Base-by-base conservation (phyloP, 257 asterid genomes). In the Salvia miltiorrhiza region DNA sequence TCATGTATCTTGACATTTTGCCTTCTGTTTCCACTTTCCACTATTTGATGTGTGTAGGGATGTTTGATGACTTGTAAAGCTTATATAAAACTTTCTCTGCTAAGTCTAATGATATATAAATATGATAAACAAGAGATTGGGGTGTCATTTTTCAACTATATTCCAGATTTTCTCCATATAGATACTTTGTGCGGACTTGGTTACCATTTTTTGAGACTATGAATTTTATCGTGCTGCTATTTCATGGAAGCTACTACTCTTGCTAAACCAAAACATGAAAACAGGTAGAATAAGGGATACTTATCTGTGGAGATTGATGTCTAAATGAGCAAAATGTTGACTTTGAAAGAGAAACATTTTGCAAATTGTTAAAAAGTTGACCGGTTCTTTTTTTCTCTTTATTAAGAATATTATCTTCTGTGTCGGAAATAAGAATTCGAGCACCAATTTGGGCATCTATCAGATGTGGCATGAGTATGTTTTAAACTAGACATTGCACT, bases 61-160 rank as follows among this genome's bases (percentile, higher is more conserved):
- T 14, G 39, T 14, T 40, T 30, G 58, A 26, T 50, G 52, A 40
- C 52, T 58, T 47, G 52, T 50, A 6, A 19, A 28, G 71, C 12
- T 50, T 33, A 40, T 40, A 14, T 40, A 30, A 6, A 43, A 21
- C 62, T 16, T 59, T 28, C 32, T 58, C 54, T 4, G 54, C 26
- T 74, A 67, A 74, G 5, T 52, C 12, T 48, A 37, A 28, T 26
- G 65, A 24, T 24, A 24, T 53, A 6, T n/a, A 48, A 63, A 12
- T 56, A 11, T 72, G 20, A 26, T 56, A 73, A 37, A 57, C 11
- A 45, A 9, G 28, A 45, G 56, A 47, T 32, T 74, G 12, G 53
- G 49, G 39, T 21, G 13, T 68, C 53, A 50, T 67, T 60, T n/a
- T 57, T 62, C 57, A 26, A 12, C 60, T 39, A 4, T 48, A 11